These are phyloP conservation scores for Dorcoceras hygrometricum DNA, from an alignment of 257 asterid genomes.

Conservation along the genomic window DNA sequence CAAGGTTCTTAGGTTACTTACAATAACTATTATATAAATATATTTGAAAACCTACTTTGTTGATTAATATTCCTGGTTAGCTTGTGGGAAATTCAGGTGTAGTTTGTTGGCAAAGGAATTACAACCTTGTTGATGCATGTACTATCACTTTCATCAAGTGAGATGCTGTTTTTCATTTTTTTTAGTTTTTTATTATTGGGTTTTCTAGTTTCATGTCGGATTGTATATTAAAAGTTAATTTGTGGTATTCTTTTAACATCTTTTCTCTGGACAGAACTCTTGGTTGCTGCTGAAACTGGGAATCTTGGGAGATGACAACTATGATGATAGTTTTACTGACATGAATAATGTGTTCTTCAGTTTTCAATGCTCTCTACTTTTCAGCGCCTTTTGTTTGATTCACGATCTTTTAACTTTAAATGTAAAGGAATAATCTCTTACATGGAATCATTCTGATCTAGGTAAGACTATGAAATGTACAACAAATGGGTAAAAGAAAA, in stretches of 20 bases:
- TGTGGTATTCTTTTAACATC: not conserved
- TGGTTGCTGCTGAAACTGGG: conserved; percentile 21
- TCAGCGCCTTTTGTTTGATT: conserved; percentile 8
- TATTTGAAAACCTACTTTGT: not conserved
- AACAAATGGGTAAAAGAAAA: too few relatives aligned
- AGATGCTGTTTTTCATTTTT: conserved; percentile 11
- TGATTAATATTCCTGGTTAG: not conserved
- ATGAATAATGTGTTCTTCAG: conserved; percentile 3
- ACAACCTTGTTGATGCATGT: conserved; percentile 18
- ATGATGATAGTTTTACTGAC: not conserved
- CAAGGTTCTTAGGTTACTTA: conserved; percentile 20
- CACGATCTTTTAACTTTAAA: not conserved
- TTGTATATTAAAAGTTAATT: not conserved
- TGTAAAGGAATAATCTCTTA: not conserved
- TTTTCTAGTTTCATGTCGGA: not conserved
- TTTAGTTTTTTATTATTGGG: not conserved
- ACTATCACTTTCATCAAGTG: conserved; percentile 34
- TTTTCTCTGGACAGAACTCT: conserved; percentile 17
- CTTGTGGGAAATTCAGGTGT: conserved; percentile 18
- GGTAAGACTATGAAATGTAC: not conserved
- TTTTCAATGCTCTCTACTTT: not conserved
- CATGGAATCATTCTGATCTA: not conserved
- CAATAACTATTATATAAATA: conserved; percentile 1
- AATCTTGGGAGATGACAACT: conserved; percentile 3
- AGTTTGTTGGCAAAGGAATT: conserved; percentile 14